Conservation (phyloP, 768 basidiomycete species). For the Naematelia aurantialba region DNA sequence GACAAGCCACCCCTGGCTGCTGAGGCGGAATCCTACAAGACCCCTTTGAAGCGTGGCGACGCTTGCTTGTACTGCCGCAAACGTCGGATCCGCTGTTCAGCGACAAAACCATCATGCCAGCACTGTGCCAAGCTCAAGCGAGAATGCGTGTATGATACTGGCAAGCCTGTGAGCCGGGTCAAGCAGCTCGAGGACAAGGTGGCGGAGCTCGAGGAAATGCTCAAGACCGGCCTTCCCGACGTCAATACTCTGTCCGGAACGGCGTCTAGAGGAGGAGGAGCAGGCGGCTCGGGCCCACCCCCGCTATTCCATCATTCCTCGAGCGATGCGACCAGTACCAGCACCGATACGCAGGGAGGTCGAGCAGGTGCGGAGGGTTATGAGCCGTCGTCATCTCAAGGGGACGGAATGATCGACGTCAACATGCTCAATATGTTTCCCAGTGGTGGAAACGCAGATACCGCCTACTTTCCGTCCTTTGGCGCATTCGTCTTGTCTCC, state of each 20-base stretch:
- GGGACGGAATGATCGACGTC: conserved; percentile 12
- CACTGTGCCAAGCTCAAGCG: conserved; percentile 34
- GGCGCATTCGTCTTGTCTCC: conserved; percentile 11
- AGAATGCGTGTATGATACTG: conserved; percentile 41
- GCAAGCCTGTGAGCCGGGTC: conserved; percentile 41
- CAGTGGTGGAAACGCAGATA: neutral
- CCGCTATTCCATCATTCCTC: conserved; percentile 16
- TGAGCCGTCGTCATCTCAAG: neutral
- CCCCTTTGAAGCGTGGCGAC: conserved; percentile 37
- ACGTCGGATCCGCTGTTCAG: conserved; percentile 38
- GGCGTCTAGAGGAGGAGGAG: neutral
- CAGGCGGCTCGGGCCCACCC: neutral
- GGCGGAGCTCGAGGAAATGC: conserved; percentile 30
- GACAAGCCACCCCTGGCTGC: neutral
- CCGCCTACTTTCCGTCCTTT: neutral
- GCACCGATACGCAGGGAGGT: neutral
- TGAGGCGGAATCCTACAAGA: conserved; percentile 2
- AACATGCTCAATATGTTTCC: conserved; percentile 14
- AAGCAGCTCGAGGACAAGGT: conserved; percentile 46
- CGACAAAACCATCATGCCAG: conserved; percentile 33
- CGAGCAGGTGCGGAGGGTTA: neutral
- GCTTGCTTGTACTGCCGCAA: conserved; percentile 44
- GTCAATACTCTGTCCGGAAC: neutral
- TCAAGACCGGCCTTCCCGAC: conserved; percentile 11
- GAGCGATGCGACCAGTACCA: conserved; percentile 1